Evolutionary conservation across 345 rosid species (phyloP).

Genomic region (Salix purpurea): DNA sequence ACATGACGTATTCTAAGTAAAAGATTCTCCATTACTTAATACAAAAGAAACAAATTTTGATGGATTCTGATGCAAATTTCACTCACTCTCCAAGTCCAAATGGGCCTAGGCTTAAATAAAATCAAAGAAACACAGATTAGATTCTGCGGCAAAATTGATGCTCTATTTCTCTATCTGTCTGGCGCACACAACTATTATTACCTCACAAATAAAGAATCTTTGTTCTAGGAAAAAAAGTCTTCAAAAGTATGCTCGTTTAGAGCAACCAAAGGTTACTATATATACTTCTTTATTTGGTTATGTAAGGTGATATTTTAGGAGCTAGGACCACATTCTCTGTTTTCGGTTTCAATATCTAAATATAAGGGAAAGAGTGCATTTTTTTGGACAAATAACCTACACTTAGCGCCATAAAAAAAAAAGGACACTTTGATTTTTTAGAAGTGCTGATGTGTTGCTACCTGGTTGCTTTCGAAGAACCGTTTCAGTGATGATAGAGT

Average conservation of each 20-base stretch:
- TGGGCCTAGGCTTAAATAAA: conserved; percentile 13
- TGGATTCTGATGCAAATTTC: conserved; percentile 59
- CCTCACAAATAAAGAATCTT: conserved; percentile 23
- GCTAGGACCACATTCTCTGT: conserved; percentile 33
- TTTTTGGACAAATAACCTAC: neutral
- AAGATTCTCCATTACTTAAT: conserved; percentile 53
- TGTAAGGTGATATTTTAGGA: conserved; percentile 20
- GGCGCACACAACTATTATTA: neutral
- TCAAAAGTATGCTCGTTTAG: conserved; percentile 39
- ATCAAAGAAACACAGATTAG: conserved; percentile 4
- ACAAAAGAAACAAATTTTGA: conserved; percentile 34
- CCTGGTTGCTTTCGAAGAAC: neutral
- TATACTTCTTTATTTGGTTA: conserved; percentile 18
- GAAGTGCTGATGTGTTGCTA: neutral
- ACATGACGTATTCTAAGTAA: conserved; percentile 45
- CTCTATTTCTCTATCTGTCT: conserved; percentile 4
- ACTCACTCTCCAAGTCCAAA: conserved; percentile 15
- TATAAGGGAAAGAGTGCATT: neutral
- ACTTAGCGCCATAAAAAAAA: neutral
- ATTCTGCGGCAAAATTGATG: conserved; percentile 22
- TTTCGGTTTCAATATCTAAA: neutral
- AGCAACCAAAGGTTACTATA: conserved; percentile 41
- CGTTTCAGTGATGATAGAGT: neutral
- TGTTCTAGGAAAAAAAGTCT: conserved; percentile 30
- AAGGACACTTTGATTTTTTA: neutral